Percentiles rank a stretch among this genome's conserved stretches.
Evolutionary conservation across 2,329 filamentous ascomycete genomes (phyloP).

Genomic region (Grosmannia serpens): DNA sequence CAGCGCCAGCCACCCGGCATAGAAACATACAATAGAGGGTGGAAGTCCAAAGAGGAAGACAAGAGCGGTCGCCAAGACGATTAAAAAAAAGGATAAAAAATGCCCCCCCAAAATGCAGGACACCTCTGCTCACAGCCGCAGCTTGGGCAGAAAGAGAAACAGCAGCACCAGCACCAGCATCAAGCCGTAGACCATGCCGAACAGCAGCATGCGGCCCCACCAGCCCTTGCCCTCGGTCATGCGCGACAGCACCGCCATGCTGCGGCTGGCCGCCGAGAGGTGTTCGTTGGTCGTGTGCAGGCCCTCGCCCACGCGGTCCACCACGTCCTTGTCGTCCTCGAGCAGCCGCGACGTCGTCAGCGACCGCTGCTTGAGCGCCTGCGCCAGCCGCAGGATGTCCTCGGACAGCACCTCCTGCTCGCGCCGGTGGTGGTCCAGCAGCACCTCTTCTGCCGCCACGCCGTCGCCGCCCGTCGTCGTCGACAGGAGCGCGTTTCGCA

Average conservation of each 20-base stretch:
- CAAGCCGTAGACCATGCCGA: slow-evolving; percentile 70
- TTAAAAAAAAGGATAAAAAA: too few relatives aligned
- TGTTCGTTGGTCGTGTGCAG: slow-evolving; percentile 65
- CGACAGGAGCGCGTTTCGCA: slow-evolving; percentile 20
- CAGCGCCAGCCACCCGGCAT: background rate
- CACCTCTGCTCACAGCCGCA: slow-evolving; percentile 53
- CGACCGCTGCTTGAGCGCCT: slow-evolving; percentile 64
- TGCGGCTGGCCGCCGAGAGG: slow-evolving; percentile 63
- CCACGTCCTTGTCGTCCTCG: slow-evolving; percentile 58
- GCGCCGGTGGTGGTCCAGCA: slow-evolving; percentile 63
- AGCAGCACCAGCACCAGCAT: slow-evolving; percentile 69
- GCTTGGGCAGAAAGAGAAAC: slow-evolving; percentile 78
- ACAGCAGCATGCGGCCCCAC: slow-evolving; percentile 75
- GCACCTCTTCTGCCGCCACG: slow-evolving; percentile 50
- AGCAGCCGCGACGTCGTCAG: slow-evolving; percentile 60
- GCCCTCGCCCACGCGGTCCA: slow-evolving; percentile 59
- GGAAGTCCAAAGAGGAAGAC: too few relatives aligned
- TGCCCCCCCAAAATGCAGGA: too few relatives aligned
- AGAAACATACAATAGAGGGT: too few relatives aligned
- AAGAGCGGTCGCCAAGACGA: too few relatives aligned
- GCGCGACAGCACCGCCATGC: slow-evolving; percentile 64
- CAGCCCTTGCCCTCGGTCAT: slow-evolving; percentile 86
- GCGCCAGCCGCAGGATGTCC: slow-evolving; percentile 71
- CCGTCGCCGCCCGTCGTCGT: slow-evolving; percentile 12
- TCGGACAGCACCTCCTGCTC: slow-evolving; percentile 77